Base-by-base conservation (phyloP, 192 early-diverging fungal genomes). In the Coemansia sp. region DNA sequence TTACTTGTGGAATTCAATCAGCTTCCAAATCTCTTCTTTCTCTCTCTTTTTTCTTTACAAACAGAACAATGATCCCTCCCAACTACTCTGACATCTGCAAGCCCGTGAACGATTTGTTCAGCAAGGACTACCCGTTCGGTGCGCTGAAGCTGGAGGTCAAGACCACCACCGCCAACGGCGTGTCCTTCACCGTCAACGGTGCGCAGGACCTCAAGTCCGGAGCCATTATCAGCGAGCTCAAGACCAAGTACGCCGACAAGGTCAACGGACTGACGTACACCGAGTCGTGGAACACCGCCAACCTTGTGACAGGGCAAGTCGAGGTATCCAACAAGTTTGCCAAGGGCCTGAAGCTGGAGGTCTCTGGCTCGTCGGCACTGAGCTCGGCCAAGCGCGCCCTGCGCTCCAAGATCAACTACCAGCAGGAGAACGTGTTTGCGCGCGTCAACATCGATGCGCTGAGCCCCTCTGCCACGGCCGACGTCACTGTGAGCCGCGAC, bases 241-340 rank as follows among this genome's bases (percentile, higher is more conserved):
- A 97, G 90, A 92, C 92, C 84, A 99, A 98, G 88, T 98, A 96
- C 82, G 68, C 87, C 53, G 94, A 98, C 89, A 94, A 92, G 87
- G 80, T 88, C 70, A 92, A 90, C 67, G 97, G 97, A 71, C 84
- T 98, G 25, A 91, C 94, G 66, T 89, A 98, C 82, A 98, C 96
- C 71, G 94, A 97, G 85, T 86, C 92, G 57, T 99, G 97, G 97
- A 95, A 91, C 81, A 95, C 95, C 60, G 84, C 82, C 80, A 98
- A 98, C 86, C 85, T 94, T 58, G 81, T 99, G 46, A 92, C 89
- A 63, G 92, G 90, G 61, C 89, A 95, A 84, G 85, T 98, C 64
- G 97, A 98, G 84, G 84, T 97, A 28, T 87, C 91, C 68, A 94
- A 98, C 88, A 89, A 90, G 80, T 81, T 98, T 39, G 95, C 96